A percentile compares a stretch with the other conserved stretches of the same genome.
Conservation (phyloP, 192 early-diverging fungal species). For the Cetraspora pellucida region DNA sequence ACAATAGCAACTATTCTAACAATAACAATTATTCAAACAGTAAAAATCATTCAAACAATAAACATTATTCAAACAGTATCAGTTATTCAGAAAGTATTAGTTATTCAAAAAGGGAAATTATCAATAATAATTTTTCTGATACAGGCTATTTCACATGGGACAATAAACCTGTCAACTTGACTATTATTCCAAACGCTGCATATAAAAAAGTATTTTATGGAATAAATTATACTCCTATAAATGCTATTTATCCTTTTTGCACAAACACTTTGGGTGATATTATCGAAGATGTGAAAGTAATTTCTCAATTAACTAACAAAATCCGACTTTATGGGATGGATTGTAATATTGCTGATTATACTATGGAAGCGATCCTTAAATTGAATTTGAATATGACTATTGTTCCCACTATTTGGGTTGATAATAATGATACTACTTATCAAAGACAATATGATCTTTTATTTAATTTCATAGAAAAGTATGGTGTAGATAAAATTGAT, state of each 20-base stretch:
- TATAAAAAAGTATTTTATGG: constrained; percentile 53
- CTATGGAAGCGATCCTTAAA: constrained; percentile 61
- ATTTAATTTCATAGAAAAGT: constrained; percentile 39
- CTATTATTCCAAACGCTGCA: constrained; percentile 36
- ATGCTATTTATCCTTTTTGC: constrained; percentile 59
- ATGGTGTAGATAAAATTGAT: constrained; percentile 44
- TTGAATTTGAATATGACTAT: constrained; percentile 61
- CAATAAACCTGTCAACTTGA: constrained; percentile 40
- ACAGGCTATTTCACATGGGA: constrained; percentile 22
- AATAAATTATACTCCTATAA: constrained; percentile 61
- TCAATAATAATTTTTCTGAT: constrained; percentile 2
- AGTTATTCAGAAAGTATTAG: no score
- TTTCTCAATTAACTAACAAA: constrained; percentile 56
- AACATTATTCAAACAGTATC: no score
- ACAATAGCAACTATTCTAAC: no score
- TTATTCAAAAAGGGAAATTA: no score
- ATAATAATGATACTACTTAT: constrained; percentile 48
- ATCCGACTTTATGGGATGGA: constrained; percentile 69
- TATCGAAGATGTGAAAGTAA: constrained; percentile 59
- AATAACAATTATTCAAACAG: no score
- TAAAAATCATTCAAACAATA: no score
- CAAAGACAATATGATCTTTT: constrained; percentile 44
- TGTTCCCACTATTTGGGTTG: constrained; percentile 67
- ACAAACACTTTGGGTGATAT: constrained; percentile 56
- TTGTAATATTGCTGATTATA: constrained; percentile 63